Conservation (phyloP, 805 yeast species). For the Zygoascus ofunaensis region DNA sequence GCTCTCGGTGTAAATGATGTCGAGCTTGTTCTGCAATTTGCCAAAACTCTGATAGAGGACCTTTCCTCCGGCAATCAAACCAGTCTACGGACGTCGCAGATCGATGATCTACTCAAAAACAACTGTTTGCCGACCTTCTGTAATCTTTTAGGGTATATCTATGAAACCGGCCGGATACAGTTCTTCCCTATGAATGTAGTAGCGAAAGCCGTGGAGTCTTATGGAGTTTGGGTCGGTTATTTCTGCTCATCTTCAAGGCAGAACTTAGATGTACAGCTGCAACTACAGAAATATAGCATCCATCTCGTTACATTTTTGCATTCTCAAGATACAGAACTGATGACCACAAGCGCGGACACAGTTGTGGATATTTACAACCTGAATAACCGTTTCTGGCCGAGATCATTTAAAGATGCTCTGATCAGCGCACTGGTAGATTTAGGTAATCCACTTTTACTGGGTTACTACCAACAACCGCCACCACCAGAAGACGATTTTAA, state of each 20-base stretch:
- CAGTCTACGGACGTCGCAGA: not conserved
- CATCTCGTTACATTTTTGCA: constrained; percentile 8
- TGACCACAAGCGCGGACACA: constrained; percentile 9
- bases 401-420: constrained; percentile 7
- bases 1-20: constrained; percentile 1
- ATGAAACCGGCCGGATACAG: not conserved
- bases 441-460: constrained; percentile 2
- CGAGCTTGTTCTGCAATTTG: constrained; percentile 17
- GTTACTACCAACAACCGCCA: not conserved
- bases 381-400: constrained; percentile 13
- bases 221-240: constrained; percentile 1
- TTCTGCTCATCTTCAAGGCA: not conserved
- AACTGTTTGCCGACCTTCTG: constrained; percentile 1
- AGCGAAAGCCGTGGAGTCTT: not conserved
- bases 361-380: constrained; percentile 13
- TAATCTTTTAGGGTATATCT: not conserved
- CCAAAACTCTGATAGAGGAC: constrained; percentile 24
- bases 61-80: constrained; percentile 5
- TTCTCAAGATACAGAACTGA: constrained; percentile 11
- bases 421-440: constrained; percentile 1
- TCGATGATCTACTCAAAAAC: constrained; percentile 1
- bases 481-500: not conserved
- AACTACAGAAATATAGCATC: not conserved
- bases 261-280: not conserved
- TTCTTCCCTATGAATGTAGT: not conserved